phyloP scores from a whole-genome alignment of 768 basidiomycete species.

The Amanita thiersii region DNA sequence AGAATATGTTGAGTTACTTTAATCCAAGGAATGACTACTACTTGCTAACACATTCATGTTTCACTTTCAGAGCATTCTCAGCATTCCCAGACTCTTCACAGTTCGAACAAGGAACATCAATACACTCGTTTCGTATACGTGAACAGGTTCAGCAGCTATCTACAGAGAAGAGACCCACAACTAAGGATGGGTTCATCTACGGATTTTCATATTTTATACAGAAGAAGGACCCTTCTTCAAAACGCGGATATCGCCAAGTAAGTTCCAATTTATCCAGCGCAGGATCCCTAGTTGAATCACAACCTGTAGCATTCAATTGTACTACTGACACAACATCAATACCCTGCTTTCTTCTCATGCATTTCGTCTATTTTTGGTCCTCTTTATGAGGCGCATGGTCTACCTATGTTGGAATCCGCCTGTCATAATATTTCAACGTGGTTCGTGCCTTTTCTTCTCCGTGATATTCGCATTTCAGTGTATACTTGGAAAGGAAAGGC shows the following conservation, averaged over 20 bases:
- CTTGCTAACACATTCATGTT: conserved; percentile 5
- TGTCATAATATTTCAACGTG: conserved; percentile 82
- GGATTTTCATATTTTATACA: conserved; percentile 77
- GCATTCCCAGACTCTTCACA: conserved; percentile 86
- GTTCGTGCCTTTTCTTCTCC: conserved; percentile 33
- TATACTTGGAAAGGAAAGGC: conserved; percentile 56
- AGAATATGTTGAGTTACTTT: conserved; percentile 67
- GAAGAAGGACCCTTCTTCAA: conserved; percentile 50
- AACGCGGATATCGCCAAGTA: conserved; percentile 79
- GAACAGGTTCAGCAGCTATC: conserved; percentile 25
- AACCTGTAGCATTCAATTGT: conserved; percentile 63
- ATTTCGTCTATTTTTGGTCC: conserved; percentile 66
- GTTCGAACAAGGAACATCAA: conserved; percentile 76
- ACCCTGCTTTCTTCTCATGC: conserved; percentile 75
- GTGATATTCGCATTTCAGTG: conserved; percentile 14
- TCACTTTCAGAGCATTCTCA: conserved; percentile 66
- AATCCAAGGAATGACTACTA: neutral
- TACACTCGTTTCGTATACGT: conserved; percentile 83
- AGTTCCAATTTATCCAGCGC: conserved; percentile 8
- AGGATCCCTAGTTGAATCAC: neutral
- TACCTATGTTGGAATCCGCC: conserved; percentile 76
- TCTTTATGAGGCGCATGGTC: conserved; percentile 62
- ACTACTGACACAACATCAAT: conserved; percentile 71
- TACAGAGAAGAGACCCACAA: conserved; percentile 24
- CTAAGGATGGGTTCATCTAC: conserved; percentile 63